These are phyloP conservation scores for Incumbomyces lentus DNA, from an alignment of 2,329 filamentous ascomycete genomes.

Conservation along the genomic window DNA sequence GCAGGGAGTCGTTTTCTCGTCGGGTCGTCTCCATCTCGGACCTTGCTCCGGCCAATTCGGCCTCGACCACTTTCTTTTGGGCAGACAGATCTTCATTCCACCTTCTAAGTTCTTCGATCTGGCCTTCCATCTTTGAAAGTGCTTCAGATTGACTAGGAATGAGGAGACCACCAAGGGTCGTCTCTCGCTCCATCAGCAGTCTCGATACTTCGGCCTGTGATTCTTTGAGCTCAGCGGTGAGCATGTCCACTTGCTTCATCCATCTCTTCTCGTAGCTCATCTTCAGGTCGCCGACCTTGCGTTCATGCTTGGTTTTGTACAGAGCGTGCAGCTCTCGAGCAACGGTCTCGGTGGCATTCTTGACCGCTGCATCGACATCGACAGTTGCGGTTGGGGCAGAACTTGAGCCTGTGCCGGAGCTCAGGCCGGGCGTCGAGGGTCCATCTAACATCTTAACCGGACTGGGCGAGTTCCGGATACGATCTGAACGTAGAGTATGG, in stretches of 20 bases:
- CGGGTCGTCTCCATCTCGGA: slow-evolving; percentile 61
- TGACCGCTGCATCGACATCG: slow-evolving; percentile 24
- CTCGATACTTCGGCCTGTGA: slow-evolving; percentile 65
- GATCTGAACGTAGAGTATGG: slow-evolving; percentile 30
- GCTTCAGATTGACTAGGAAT: slow-evolving; percentile 22
- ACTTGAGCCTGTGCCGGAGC: slow-evolving; percentile 1
- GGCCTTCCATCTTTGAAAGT: slow-evolving; percentile 34
- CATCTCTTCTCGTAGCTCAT: slow-evolving; percentile 72
- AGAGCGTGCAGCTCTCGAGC: slow-evolving; percentile 73
- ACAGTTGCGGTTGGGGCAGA: slow-evolving; percentile 23
- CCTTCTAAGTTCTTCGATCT: slow-evolving; percentile 27
- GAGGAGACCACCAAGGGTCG: slow-evolving; percentile 51
- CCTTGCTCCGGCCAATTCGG: slow-evolving; percentile 63
- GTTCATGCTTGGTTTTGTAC: slow-evolving; percentile 96
- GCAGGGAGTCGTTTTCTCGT: slow-evolving; percentile 55
- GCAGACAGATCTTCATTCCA: slow-evolving; percentile 54
- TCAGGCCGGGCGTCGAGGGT: neutral
- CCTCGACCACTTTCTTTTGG: slow-evolving; percentile 58
- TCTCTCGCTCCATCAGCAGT: slow-evolving; percentile 55
- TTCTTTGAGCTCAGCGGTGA: slow-evolving; percentile 61
- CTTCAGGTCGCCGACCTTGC: slow-evolving; percentile 83
- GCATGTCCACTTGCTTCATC: slow-evolving; percentile 75
- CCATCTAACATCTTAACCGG: slow-evolving; percentile 22
- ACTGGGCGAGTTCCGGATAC: slow-evolving; percentile 23
- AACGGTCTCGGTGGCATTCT: slow-evolving; percentile 22